Percentiles rank a stretch among this genome's conserved stretches.
Conservation (phyloP, 1,139 yeast species). For the Sugiyamaella sp. region DNA sequence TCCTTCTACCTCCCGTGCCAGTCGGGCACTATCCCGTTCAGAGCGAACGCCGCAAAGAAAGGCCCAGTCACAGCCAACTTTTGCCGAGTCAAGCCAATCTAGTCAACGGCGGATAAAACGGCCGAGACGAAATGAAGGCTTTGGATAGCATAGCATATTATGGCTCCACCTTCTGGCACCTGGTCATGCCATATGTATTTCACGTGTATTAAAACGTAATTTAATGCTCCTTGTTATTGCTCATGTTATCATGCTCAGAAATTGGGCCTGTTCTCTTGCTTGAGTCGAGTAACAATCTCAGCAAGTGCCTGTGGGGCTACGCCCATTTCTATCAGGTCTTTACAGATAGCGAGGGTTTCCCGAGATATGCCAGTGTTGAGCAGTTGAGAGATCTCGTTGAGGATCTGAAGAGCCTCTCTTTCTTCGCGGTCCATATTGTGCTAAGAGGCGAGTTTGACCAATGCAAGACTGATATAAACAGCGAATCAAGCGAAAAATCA, state of each 20-base stretch:
- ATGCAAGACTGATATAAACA: too few species aligned
- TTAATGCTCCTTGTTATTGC: not conserved
- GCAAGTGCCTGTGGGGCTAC: conserved; percentile 38
- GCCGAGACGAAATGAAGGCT: conserved; percentile 20
- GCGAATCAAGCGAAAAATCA: too few species aligned
- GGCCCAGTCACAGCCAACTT: conserved; percentile 4
- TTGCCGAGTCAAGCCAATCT: conserved; percentile 2
- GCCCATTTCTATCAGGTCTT: conserved; percentile 36
- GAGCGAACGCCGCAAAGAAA: not conserved
- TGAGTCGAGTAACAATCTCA: conserved; percentile 23
- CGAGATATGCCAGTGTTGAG: conserved; percentile 37
- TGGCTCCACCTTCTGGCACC: too few species aligned
- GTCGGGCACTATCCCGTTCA: not conserved
- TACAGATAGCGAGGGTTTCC: conserved; percentile 34
- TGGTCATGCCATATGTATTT: not conserved
- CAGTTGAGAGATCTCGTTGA: conserved; percentile 38
- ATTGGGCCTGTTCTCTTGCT: conserved; percentile 9
- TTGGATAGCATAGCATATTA: too few species aligned
- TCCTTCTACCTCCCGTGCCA: conserved; percentile 1
- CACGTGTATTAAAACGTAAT: not conserved
- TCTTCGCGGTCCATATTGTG: conserved; percentile 22
- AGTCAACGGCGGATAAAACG: conserved; percentile 10
- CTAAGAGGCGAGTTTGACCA: not conserved
- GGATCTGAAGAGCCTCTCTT: conserved; percentile 28
- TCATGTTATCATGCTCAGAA: conserved; percentile 1